Base-by-base conservation (phyloP, 2,329 filamentous ascomycete genomes). In the Beauveria pseudobassiana region DNA sequence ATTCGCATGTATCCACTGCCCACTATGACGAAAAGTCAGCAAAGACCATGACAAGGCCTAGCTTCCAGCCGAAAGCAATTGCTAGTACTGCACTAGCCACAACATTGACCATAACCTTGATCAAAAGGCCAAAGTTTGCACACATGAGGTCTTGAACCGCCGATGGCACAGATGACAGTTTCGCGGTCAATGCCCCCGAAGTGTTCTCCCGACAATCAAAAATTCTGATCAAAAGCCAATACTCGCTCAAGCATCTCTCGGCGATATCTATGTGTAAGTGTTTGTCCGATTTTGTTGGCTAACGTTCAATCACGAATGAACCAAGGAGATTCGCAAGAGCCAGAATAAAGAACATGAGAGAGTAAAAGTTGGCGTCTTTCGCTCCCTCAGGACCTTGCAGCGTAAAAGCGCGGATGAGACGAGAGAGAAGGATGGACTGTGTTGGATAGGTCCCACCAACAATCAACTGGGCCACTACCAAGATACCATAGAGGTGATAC, bases 41-140 rank as follows among this genome's bases (percentile, higher is more conserved):
- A 54, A 77, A 74, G 6, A 81, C 74, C n/a, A 78, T 73, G 1
- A 81, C 78, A 4, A 83, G 66, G 0, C 78, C 78, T 7, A 83
- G 67, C 54, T 78, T 81, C 79, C 78, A 83, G 16, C 74, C 75
- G 57, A 75, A 72, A 1, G 69, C 75, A 9, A 83, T 71, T 0
- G 75, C 75, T 1, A 84, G 64, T 12, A 80, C 70, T 59, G 70
- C 71, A 62, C 73, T 76, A 0, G 73, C 70, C 16, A 70, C 60
- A 16, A 79, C 64, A 40, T 75, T 77, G 26, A 78, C 63, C 1
- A 74, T 63, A 1, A 73, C 68, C 40, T 76, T 73, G 10, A 76
- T n/a, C 30, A 78, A 73, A 2, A 78, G 69, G 1, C 69, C 75
- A 26, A 78, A 67, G 45, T 76, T 78, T 14, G 22, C 50, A 30